Conservation (phyloP, 2,329 filamentous ascomycete species). For the Epichloe hybrida region DNA sequence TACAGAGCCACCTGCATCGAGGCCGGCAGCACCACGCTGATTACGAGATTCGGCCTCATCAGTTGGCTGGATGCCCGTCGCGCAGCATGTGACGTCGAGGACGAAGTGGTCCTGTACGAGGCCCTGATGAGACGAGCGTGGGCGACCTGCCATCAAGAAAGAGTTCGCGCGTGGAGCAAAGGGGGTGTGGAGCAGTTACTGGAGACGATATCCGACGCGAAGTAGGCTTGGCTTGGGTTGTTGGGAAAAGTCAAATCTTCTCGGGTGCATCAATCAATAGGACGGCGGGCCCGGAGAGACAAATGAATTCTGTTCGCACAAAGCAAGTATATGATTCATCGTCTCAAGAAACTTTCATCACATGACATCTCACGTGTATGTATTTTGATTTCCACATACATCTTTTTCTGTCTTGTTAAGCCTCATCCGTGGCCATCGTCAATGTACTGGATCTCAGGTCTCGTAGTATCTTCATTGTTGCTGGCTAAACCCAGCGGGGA, state of each 20-base stretch:
- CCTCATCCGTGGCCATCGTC: no score
- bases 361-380: no score
- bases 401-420: no score
- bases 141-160: constrained; percentile 53
- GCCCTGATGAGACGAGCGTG: constrained; percentile 45
- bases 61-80: constrained; percentile 59
- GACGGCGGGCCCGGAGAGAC: no score
- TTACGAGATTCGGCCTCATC: constrained; percentile 61
- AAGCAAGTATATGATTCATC: no score
- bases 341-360: no score
- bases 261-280: no score
- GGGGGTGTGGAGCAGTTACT: constrained; percentile 24
- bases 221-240: not conserved
- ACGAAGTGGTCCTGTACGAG: constrained; percentile 36
- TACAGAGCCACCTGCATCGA: constrained; percentile 54
- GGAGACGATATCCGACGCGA: not conserved
- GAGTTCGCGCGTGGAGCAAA: constrained; percentile 53
- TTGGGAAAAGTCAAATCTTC: no score
- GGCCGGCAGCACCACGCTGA: constrained; percentile 64
- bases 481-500: not conserved
- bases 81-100: constrained; percentile 25
- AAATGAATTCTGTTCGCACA: no score
- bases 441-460: no score
- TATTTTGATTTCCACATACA: no score
- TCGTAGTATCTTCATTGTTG: no score